phyloP scores from a whole-genome alignment of 106 monocot species.

The Agapanthus africanus region DNA sequence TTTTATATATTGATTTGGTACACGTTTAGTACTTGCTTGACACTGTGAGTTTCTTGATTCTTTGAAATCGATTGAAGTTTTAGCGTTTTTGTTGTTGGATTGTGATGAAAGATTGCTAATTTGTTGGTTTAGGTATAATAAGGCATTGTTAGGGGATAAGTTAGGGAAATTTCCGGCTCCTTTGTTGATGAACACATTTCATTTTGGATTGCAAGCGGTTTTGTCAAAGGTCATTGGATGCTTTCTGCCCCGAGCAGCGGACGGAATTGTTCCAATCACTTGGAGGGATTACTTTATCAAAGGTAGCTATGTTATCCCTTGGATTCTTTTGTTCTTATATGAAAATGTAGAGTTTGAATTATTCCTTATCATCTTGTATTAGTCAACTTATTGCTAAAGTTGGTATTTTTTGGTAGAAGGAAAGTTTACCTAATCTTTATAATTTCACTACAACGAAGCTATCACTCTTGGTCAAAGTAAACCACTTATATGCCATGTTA shows the following conservation, averaged over 20 bases:
- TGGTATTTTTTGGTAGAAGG: no score
- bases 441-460: no score
- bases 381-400: no score
- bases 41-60: slow-evolving; percentile 50
- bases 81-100: background rate
- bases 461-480: no score
- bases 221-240: slow-evolving; percentile 47
- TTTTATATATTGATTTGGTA: slow-evolving; percentile 75
- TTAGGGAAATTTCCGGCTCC: slow-evolving; percentile 90
- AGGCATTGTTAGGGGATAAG: slow-evolving; percentile 74
- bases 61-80: background rate
- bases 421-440: no score
- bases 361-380: no score
- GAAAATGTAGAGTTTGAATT: no score
- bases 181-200: slow-evolving; percentile 78
- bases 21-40: slow-evolving; percentile 82
- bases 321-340: background rate
- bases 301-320: slow-evolving; percentile 24
- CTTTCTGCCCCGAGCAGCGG: slow-evolving; percentile 24
- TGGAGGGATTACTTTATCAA: slow-evolving; percentile 85
- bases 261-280: slow-evolving; percentile 27
- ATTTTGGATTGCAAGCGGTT: slow-evolving; percentile 73
- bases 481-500: no score
- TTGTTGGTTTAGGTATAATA: slow-evolving; percentile 57
- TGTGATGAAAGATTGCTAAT: background rate